These are phyloP conservation scores for Eremothecium coryli DNA, from an alignment of 1,139 yeast species.

Conservation along the genomic window DNA sequence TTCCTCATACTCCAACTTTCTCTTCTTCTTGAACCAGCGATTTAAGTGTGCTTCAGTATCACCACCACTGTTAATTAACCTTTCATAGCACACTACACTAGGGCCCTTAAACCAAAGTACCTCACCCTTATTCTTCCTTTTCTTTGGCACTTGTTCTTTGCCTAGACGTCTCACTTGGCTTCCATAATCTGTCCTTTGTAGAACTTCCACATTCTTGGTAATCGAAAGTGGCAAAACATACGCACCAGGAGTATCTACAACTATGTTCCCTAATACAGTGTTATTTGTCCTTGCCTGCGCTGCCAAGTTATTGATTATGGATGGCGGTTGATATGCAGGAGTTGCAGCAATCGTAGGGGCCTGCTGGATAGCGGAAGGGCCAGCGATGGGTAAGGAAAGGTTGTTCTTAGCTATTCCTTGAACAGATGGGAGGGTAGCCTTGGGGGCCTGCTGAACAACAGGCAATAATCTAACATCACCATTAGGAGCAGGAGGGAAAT, in stretches of 20 bases:
- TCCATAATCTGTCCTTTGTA: conserved; percentile 24
- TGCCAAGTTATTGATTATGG: conserved; percentile 20
- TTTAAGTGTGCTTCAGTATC: conserved; percentile 18
- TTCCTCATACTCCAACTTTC: conserved; percentile 18
- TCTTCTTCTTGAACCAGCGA: conserved; percentile 19
- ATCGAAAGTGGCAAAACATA: conserved; percentile 24
- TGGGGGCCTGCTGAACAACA: conserved; percentile 5
- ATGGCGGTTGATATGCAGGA: conserved; percentile 24
- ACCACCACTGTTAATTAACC: conserved; percentile 33
- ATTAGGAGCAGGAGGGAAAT: conserved; percentile 9
- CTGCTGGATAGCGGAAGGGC: conserved; percentile 17
- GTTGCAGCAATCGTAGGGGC: conserved; percentile 19
- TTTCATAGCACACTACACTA: conserved; percentile 50
- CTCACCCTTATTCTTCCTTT: conserved; percentile 35
- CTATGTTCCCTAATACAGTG: conserved; percentile 16
- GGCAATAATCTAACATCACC: conserved; percentile 2
- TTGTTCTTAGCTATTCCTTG: conserved; percentile 8
- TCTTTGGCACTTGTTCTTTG: conserved; percentile 23
- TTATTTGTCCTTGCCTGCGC: conserved; percentile 23
- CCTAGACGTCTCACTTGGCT: conserved; percentile 27
- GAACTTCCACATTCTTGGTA: conserved; percentile 19
- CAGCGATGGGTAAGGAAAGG: conserved; percentile 4
- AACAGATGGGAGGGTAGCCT: conserved; percentile 3
- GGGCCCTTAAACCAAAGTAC: conserved; percentile 78
- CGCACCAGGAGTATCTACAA: conserved; percentile 24